phyloP scores from a whole-genome alignment of 169 alveolate species.

The Cryptosporidium ubiquitum region DNA sequence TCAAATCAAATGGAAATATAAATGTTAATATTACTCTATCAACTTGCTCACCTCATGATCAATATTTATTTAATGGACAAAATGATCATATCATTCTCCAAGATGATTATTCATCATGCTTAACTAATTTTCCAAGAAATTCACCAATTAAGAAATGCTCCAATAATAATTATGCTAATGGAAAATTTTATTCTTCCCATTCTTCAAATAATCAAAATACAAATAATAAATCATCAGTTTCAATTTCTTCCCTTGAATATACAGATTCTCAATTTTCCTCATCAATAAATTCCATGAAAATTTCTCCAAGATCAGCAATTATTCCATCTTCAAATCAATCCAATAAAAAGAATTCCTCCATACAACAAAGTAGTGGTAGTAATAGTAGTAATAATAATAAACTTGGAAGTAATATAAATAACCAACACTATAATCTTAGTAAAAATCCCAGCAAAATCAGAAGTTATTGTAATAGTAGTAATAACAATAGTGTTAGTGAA shows the following conservation, averaged over 20 bases:
- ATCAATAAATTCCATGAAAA: constrained; percentile 50
- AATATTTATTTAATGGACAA: neutral
- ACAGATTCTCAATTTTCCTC: constrained; percentile 68
- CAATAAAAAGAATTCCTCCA: constrained; percentile 5
- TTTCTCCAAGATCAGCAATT: constrained; percentile 34
- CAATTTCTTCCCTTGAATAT: constrained; percentile 47
- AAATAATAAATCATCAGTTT: constrained; percentile 2
- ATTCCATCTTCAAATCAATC: constrained; percentile 17
- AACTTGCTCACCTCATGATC: neutral
- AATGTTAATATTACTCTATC: neutral
- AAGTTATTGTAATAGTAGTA: neutral
- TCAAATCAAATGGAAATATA: neutral
- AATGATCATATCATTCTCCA: neutral
- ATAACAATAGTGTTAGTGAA: constrained; percentile 30
- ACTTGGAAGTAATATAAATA: constrained; percentile 6
- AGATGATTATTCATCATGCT: neutral
- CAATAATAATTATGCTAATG: neutral
- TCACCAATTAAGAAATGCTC: neutral
- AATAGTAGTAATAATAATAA: neutral
- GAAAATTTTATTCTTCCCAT: neutral
- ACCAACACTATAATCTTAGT: no score
- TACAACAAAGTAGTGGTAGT: neutral
- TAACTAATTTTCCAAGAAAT: neutral
- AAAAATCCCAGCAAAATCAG: neutral
- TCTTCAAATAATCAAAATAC: neutral